Percentiles rank a stretch among this genome's conserved stretches.
Evolutionary conservation across 139 green algal species (phyloP).

Genomic region (Chlorella sp.): DNA sequence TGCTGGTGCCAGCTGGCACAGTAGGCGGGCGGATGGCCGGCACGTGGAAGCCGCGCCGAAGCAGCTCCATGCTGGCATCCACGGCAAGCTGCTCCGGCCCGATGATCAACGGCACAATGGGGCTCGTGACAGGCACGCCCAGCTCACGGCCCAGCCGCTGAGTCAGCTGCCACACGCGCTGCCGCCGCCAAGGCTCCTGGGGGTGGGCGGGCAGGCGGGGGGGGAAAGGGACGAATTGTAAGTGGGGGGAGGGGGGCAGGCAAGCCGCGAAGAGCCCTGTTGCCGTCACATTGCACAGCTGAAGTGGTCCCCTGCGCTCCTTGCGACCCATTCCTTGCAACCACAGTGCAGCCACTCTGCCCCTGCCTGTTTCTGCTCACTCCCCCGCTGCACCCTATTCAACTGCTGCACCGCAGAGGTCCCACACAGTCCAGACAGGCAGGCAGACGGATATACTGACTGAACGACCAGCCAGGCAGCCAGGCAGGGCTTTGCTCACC

Average conservation of each 20-base stretch:
- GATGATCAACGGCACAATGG: constrained; percentile 89
- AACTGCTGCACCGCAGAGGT: too few relatives aligned
- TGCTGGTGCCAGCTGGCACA: constrained; percentile 83
- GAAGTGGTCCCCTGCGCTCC: not conserved
- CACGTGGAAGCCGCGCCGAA: constrained; percentile 83
- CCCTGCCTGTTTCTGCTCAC: too few relatives aligned
- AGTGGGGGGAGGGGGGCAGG: not conserved
- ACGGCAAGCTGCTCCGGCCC: constrained; percentile 76
- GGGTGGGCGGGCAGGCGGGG: not conserved
- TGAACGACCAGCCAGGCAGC: too few relatives aligned
- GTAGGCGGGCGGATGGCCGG: constrained; percentile 94
- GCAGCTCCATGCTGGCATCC: constrained; percentile 57
- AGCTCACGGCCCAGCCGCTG: constrained; percentile 53
- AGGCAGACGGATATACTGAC: too few relatives aligned
- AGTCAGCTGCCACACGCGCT: constrained; percentile 70
- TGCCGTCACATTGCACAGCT: not conserved
- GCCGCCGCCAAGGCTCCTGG: constrained; percentile 81
- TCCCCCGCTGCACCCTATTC: too few relatives aligned
- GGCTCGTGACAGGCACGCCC: constrained; percentile 66
- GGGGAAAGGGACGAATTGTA: not conserved
- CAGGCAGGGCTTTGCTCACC: constrained; percentile 21
- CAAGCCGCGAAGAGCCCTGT: not conserved
- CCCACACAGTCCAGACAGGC: too few relatives aligned
- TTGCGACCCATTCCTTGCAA: not conserved
- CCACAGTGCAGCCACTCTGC: too few relatives aligned